Evolutionary conservation across 345 rosid species (phyloP).

Genomic region (Melaleuca quinquenervia): DNA sequence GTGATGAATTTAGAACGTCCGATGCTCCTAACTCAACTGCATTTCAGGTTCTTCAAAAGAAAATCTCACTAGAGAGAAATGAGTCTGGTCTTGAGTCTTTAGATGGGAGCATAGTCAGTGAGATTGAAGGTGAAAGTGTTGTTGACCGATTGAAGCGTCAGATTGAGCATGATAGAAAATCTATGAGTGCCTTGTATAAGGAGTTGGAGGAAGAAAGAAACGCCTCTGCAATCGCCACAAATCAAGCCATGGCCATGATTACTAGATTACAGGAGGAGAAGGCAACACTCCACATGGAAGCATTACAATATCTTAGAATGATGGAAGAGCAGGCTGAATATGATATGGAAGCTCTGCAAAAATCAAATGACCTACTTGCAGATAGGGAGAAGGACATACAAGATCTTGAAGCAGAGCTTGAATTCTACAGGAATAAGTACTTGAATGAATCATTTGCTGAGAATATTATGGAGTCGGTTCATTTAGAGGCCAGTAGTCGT

Average conservation of each 20-base stretch:
- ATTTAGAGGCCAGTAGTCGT: slow-evolving; percentile 2
- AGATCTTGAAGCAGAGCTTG: slow-evolving; percentile 80
- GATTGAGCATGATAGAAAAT: slow-evolving; percentile 65
- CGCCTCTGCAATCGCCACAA: slow-evolving; percentile 74
- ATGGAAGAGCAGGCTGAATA: slow-evolving; percentile 76
- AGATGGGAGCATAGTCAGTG: slow-evolving; percentile 70
- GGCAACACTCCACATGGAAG: slow-evolving; percentile 86
- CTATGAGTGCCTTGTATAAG: slow-evolving; percentile 45
- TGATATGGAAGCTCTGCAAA: slow-evolving; percentile 87
- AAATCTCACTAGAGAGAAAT: slow-evolving; percentile 71
- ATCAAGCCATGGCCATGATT: slow-evolving; percentile 99
- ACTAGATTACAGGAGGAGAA: slow-evolving; percentile 95
- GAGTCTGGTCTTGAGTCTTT: slow-evolving; percentile 66
- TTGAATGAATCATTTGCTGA: slow-evolving; percentile 15
- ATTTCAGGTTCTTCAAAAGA: slow-evolving; percentile 50
- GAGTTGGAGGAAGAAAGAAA: slow-evolving; percentile 96
- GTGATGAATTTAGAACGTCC: slow-evolving; percentile 33
- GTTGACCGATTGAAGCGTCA: slow-evolving; percentile 74
- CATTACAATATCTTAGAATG: slow-evolving; percentile 80
- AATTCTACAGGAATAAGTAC: slow-evolving; percentile 42
- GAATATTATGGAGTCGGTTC: slow-evolving; percentile 7
- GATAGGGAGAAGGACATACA: slow-evolving; percentile 80
- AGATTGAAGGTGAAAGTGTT: slow-evolving; percentile 80
- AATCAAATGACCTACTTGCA: slow-evolving; percentile 59
- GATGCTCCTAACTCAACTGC: slow-evolving; percentile 35